Conservation (phyloP, 179 eudicot genomes). For the Spergularia azorica region DNA sequence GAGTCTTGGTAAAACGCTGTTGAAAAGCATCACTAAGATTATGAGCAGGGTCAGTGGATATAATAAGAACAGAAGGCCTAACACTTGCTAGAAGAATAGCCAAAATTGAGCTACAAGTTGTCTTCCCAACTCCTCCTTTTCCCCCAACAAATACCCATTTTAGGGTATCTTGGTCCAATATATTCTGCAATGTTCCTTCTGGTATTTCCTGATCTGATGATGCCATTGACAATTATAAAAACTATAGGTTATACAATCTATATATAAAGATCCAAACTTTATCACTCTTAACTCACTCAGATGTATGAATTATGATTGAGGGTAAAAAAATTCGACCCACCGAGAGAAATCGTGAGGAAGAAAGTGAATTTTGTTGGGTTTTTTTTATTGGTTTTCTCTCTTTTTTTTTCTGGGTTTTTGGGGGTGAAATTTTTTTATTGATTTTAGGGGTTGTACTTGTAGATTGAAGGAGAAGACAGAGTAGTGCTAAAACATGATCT, state of each 20-base stretch:
- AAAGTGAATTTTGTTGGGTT: no score
- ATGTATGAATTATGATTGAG: no score
- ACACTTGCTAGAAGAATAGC: conserved; percentile 73
- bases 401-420: not conserved
- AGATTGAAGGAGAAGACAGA: no score
- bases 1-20: conserved; percentile 79
- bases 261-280: conserved; percentile 17
- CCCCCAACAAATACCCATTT: conserved; percentile 99
- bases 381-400: no score
- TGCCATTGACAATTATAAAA: conserved; percentile 9
- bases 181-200: conserved; percentile 70
- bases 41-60: conserved; percentile 97
- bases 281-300: not conserved
- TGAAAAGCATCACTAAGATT: conserved; percentile 97
- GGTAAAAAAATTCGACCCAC: no score
- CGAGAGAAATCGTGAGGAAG: no score
- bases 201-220: conserved; percentile 44
- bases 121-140: conserved; percentile 96
- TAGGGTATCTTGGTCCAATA: conserved; percentile 68
- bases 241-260: no score
- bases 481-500: no score
- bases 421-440: no score
- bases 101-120: conserved; percentile 89
- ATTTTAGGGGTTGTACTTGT: no score
- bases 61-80: conserved; percentile 80